Base-by-base conservation (phyloP, 2,329 filamentous ascomycete species). In the Achaetomium macrosporum region DNA sequence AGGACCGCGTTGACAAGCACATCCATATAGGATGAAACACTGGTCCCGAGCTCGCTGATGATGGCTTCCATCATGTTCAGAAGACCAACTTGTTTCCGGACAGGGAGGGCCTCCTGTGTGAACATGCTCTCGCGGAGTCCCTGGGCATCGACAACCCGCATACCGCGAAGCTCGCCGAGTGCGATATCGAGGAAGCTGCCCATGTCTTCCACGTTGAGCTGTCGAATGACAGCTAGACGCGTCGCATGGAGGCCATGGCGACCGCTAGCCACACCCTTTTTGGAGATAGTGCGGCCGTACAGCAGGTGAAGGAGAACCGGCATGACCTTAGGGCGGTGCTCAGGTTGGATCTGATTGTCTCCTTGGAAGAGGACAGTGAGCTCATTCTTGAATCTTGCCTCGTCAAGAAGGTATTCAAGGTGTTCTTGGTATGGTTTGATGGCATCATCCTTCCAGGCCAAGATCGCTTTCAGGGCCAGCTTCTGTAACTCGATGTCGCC, bases 401-500 rank as follows among this genome's bases (percentile, higher is more conserved):
- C 93, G 60, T 99, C 93, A 9, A 97, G 79, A 2, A 99, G 76
- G 61, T 90, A 91, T 57, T 90, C 79, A 20, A 99, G 71, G 61
- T 91, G 89, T 61, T 96, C 90, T 62, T 90, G 83, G 64, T 97
- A 96, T 0, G 84, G 78, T 55, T 78, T 79, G 46, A 99, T 76
- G 9, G 79, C 83, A 2, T 85, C 77, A 53, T 87, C 81, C 67
- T 96, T 97, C 92, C 93, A 99, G 0, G 90, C 82, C 48, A 96
- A 76, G 8, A 99, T 81, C 9, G 87, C 88, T 67, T 90, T 91
- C 35, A 99, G 76, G 0, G 90, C 84, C 42, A 85, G 81, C 60
- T 87, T 92, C 67, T 99, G 93, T 15, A 96, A 82, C 60, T 96
- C 92, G 3, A 84, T 78, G 65, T 99, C 93, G 62, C 93, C 93